These are phyloP conservation scores for Tympanopsis confertula DNA, from an alignment of 2,329 filamentous ascomycete species.

Conservation along the genomic window DNA sequence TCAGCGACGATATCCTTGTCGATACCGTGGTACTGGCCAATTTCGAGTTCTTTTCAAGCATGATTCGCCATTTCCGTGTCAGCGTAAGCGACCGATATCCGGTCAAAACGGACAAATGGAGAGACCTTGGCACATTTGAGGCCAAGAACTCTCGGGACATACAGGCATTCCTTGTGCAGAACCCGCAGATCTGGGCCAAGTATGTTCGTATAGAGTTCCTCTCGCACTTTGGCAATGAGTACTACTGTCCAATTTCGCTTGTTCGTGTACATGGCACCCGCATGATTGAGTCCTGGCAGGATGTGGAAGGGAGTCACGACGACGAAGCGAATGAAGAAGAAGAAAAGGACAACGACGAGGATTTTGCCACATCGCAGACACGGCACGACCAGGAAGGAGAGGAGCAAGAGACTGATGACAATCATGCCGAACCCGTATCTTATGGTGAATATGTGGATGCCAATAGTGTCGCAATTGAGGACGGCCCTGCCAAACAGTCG, in stretches of 20 bases:
- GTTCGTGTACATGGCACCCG: constrained; percentile 89
- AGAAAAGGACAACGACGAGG: constrained; percentile 10
- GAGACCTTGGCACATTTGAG: constrained; percentile 75
- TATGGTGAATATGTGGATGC: no score
- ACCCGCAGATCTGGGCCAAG: constrained; percentile 88
- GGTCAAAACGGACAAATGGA: constrained; percentile 86
- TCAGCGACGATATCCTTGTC: constrained; percentile 76
- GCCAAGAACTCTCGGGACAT: constrained; percentile 87
- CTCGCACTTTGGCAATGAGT: constrained; percentile 90
- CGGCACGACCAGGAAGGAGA: constrained; percentile 3
- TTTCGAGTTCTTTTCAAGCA: constrained; percentile 98
- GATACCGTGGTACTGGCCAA: constrained; percentile 96
- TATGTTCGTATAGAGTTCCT: constrained; percentile 88
- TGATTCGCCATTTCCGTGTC: constrained; percentile 80
- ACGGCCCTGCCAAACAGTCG: no score
- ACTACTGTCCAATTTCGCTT: constrained; percentile 85
- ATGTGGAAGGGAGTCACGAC: constrained; percentile 60
- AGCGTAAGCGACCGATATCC: constrained; percentile 93
- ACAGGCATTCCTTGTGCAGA: constrained; percentile 86
- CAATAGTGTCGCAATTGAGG: no score
- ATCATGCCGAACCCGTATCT: no score
- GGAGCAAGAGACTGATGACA: constrained; percentile 1
- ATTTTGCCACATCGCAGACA: constrained; percentile 4
- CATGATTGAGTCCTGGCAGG: constrained; percentile 86
- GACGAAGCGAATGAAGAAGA: constrained; percentile 41